phyloP scores from a whole-genome alignment of 164 flowering plant genomes.

The Santalum album region DNA sequence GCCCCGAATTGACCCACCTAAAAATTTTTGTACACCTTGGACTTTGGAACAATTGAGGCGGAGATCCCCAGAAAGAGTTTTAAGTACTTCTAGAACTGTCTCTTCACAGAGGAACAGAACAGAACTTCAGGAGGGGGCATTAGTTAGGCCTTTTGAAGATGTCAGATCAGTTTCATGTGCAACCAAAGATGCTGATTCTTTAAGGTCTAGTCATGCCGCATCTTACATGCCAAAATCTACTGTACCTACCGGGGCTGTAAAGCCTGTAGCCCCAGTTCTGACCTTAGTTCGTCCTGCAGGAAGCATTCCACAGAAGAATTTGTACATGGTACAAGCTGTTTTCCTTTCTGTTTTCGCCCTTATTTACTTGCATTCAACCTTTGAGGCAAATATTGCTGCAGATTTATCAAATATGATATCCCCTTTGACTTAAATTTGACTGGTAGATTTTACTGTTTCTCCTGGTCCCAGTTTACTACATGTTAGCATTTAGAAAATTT shows the following conservation, averaged over 20 bases:
- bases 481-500: too few relatives aligned
- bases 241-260: conserved; percentile 28
- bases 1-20: conserved; percentile 28
- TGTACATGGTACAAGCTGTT: conserved; percentile 31
- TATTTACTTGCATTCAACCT: neutral
- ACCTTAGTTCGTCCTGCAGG: conserved; percentile 23
- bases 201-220: conserved; percentile 28
- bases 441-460: too few relatives aligned
- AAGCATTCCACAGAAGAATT: conserved; percentile 26
- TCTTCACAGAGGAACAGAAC: conserved; percentile 40
- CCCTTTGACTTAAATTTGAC: too few relatives aligned
- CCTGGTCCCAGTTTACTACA: too few relatives aligned
- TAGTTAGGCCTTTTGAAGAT: conserved; percentile 37
- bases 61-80: conserved; percentile 57
- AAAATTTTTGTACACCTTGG: conserved; percentile 49
- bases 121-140: conserved; percentile 25
- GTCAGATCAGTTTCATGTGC: conserved; percentile 29
- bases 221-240: conserved; percentile 26
- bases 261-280: conserved; percentile 29
- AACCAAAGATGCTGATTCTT: conserved; percentile 31
- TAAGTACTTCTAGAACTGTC: conserved; percentile 34
- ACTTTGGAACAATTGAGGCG: conserved; percentile 44
- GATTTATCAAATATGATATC: too few relatives aligned
- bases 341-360: neutral
- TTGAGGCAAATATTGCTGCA: neutral